These are phyloP conservation scores for Trichoderma pleuroti DNA, from an alignment of 2,329 filamentous ascomycete species.

Conservation along the genomic window DNA sequence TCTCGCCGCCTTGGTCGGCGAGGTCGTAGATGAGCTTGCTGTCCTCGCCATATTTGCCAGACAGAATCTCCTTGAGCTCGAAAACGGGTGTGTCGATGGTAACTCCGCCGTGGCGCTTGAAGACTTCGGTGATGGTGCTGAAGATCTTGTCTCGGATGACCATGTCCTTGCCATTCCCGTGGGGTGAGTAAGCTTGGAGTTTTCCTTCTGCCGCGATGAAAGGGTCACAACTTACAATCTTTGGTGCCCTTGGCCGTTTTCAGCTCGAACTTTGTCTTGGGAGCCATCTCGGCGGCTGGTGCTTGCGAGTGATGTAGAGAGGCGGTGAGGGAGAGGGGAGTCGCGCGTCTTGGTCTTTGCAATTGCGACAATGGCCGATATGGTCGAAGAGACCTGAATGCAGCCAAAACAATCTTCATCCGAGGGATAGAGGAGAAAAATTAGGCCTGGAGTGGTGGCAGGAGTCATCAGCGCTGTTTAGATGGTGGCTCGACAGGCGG, in stretches of 20 bases:
- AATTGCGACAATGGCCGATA: constrained; percentile 17
- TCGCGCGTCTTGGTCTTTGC: neutral
- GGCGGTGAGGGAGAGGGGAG: constrained; percentile 23
- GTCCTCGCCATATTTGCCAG: constrained; percentile 90
- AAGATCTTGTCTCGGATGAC: constrained; percentile 79
- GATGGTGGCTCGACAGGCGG: constrained; percentile 12
- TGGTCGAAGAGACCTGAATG: constrained; percentile 22
- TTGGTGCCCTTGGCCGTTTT: constrained; percentile 91
- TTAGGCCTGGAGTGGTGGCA: constrained; percentile 18
- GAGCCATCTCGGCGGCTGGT: constrained; percentile 28
- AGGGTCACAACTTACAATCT: constrained; percentile 55
- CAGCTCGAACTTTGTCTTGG: constrained; percentile 29
- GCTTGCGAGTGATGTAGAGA: constrained; percentile 25
- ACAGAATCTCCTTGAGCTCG: constrained; percentile 79
- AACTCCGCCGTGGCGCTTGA: constrained; percentile 78
- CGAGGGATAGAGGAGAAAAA: constrained; percentile 22
- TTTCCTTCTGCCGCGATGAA: neutral
- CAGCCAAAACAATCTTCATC: constrained; percentile 23
- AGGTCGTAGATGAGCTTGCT: constrained; percentile 88
- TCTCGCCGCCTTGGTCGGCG: constrained; percentile 80
- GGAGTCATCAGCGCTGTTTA: constrained; percentile 19
- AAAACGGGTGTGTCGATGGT: constrained; percentile 82
- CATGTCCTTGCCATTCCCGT: constrained; percentile 69
- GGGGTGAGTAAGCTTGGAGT: constrained; percentile 31
- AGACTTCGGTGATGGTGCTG: constrained; percentile 69